Evolutionary conservation across 2,329 filamentous ascomycete genomes (phyloP).

Genomic region (Diaporthe aspalathi): DNA sequence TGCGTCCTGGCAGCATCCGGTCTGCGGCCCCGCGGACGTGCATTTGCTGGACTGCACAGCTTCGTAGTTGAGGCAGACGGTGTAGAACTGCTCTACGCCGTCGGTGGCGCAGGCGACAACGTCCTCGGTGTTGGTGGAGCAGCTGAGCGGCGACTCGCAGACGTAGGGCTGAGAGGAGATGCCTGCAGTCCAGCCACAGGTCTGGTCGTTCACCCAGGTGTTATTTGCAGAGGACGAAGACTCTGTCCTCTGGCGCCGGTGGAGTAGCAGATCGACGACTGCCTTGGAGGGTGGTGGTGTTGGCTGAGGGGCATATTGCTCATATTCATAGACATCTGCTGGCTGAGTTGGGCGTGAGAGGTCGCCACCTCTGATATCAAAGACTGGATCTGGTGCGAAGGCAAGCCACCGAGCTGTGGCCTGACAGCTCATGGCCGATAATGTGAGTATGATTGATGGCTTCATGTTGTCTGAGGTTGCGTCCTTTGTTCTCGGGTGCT

Average conservation of each 20-base stretch:
- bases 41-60: conserved; percentile 48
- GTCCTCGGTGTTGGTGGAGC: conserved; percentile 49
- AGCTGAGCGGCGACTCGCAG: conserved; percentile 38
- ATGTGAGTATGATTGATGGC: conserved; percentile 19
- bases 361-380: conserved; percentile 32
- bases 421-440: conserved; percentile 20
- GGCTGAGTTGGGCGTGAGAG: conserved; percentile 30
- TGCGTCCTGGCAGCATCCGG: conserved; percentile 52
- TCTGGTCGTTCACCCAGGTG: conserved; percentile 43
- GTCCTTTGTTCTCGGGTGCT: conserved; percentile 14
- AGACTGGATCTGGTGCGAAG: conserved; percentile 27
- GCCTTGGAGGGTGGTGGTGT: conserved; percentile 37
- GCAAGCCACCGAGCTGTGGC: conserved; percentile 32
- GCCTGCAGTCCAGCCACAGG: conserved; percentile 46
- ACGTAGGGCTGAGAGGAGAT: conserved; percentile 41
- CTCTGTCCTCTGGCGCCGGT: conserved; percentile 33
- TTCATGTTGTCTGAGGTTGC: conserved; percentile 32
- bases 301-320: conserved; percentile 21
- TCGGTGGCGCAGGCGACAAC: conserved; percentile 51
- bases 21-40: conserved; percentile 43
- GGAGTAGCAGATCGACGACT: conserved; percentile 42
- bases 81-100: conserved; percentile 48
- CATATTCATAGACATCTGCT: conserved; percentile 8
- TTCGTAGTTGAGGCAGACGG: conserved; percentile 50
- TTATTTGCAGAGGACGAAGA: conserved; percentile 34